Evolutionary conservation across 1,284 basidiomycete genomes (phyloP), one percentile per base, ranked within the genome.

Genomic region (Leccinum proximum): DNA sequence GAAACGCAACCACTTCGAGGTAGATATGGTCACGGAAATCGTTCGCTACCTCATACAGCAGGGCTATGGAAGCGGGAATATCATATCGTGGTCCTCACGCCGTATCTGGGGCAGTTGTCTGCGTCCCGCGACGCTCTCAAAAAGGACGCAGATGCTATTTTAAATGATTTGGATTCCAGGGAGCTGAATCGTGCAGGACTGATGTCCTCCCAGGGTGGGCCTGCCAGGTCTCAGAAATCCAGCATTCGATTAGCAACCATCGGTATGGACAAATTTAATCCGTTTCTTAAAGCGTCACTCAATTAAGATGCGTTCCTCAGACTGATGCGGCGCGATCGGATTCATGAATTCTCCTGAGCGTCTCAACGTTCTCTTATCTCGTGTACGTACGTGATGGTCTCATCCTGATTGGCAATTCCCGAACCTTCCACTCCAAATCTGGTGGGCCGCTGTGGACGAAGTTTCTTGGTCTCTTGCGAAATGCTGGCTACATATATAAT

Each of bases 331-430:
- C 61, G 81, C 86, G 62, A 88, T 89, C 37, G 87, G 87, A 0
- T 89, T 89, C 75, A 88, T 89, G 86, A 81, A 73, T 42, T 80
- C 87, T 2, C 82, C 84, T 0, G 86, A 89, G 70, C 82, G 87
- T 26, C 74, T 89, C 18, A 89, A 87, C 63, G 88, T 89, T 3
- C 76, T 89, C 0, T 77, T 89, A 16, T 89, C 87, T 3, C 82
- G 88, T 13, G 85, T 87, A n/a, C 81, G 87, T 95, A n/a, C 81
- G 87, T 2, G 75, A 87, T 69, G 84, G 79, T 0, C 74, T 87
- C 4, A 84, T 89, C 66, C 80, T 89, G 72, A 79, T 89, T n/a
- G 88, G 87, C 1, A 88, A 89, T 66, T 74, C 80, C 1, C 69
- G 79, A 4, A 89, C 87, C 0, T 88, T 88, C 72, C 72, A 73